Conservation (phyloP, 1,139 yeast species). For the Yamadazyma epiphylla region DNA sequence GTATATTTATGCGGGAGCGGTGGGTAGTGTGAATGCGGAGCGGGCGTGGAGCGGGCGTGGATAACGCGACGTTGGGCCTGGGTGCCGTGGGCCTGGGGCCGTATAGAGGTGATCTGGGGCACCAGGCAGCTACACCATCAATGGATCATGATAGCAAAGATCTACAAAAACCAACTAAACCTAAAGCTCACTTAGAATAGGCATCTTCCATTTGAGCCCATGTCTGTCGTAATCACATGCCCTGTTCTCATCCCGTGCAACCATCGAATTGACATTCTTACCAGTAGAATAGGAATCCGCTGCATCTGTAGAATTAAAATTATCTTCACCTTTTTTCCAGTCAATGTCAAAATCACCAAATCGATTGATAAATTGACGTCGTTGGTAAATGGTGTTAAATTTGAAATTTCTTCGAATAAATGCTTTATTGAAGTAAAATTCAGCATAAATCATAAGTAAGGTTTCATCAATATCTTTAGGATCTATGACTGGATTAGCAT, state of each 20-base stretch:
- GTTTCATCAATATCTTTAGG: constrained; percentile 11
- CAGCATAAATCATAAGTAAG: constrained; percentile 23
- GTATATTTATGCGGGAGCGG: too few species aligned
- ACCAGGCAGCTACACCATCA: too few species aligned
- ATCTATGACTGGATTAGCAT: constrained; percentile 5
- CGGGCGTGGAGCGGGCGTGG: too few species aligned
- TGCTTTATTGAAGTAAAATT: constrained; percentile 34
- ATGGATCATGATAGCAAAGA: too few species aligned
- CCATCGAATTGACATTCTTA: constrained; percentile 10
- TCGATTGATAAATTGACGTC: constrained; percentile 43
- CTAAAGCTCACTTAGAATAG: constrained; percentile 40
- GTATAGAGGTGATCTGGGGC: too few species aligned
- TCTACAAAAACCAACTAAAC: not conserved
- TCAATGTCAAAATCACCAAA: constrained; percentile 41
- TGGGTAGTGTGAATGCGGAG: too few species aligned
- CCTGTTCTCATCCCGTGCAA: constrained; percentile 18
- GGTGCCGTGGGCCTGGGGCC: too few species aligned
- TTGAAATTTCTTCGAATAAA: constrained; percentile 38
- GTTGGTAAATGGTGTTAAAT: constrained; percentile 45
- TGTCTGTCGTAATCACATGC: constrained; percentile 33
- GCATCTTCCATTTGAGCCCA: constrained; percentile 53
- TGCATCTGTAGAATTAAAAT: constrained; percentile 2
- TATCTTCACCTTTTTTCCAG: constrained; percentile 20
- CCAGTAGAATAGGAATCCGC: constrained; percentile 9
- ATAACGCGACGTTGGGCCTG: too few species aligned